phyloP scores from a whole-genome alignment of 2,329 filamentous ascomycete genomes.

The Trichoderma polysporum region DNA sequence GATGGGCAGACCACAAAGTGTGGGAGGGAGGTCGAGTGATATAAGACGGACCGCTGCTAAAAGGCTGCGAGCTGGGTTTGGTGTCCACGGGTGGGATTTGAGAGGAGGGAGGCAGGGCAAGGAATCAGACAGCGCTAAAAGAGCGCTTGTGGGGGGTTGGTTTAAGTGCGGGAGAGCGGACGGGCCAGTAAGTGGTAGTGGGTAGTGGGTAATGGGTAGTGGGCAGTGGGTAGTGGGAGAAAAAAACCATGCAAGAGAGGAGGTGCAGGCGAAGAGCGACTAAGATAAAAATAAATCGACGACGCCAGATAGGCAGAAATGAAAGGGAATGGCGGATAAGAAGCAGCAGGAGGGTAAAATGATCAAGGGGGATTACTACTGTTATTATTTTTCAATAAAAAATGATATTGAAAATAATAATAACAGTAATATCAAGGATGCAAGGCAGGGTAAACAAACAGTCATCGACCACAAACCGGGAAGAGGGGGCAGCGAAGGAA shows the following conservation, averaged over 20 bases:
- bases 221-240: not conserved
- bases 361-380: not conserved
- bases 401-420: not conserved
- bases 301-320: not conserved
- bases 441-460: not conserved
- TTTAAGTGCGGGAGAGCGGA: conserved; percentile 5
- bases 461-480: not conserved
- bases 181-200: not conserved
- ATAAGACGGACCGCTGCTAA: conserved; percentile 6
- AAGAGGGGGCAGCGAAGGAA: not conserved
- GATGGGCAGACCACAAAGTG: conserved; percentile 6
- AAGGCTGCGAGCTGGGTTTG: not conserved
- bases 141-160: conserved; percentile 7
- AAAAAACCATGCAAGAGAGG: conserved; percentile 5
- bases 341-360: not conserved
- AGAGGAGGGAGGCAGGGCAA: not conserved
- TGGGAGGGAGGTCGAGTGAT: conserved; percentile 13
- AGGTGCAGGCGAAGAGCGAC: conserved; percentile 9
- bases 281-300: conserved; percentile 11
- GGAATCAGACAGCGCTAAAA: conserved; percentile 6
- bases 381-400: not conserved
- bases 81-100: not conserved
- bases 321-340: not conserved
- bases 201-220: not conserved
- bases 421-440: not conserved